These are phyloP conservation scores for Berkeleyomyces basicola DNA, from an alignment of 2,329 filamentous ascomycete species.

Conservation along the genomic window DNA sequence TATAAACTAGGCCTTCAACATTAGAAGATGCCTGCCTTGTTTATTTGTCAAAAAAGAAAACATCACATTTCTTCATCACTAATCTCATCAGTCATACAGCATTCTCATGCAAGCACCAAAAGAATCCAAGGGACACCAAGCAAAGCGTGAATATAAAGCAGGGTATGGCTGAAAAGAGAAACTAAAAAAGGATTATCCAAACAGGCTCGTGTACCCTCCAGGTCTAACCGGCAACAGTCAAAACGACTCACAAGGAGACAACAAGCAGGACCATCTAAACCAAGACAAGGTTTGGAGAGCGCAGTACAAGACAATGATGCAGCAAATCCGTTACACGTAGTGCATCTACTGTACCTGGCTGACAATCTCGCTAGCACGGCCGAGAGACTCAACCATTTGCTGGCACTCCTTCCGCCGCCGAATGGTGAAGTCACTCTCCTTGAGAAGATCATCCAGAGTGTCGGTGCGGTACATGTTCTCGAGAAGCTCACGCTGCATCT, in stretches of 20 bases:
- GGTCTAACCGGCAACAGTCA: neutral
- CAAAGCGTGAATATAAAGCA: neutral
- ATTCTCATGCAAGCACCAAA: neutral
- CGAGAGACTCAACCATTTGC: slow-evolving; percentile 93
- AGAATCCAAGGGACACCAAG: neutral
- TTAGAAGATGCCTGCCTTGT: too few species aligned
- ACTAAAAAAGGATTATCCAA: neutral
- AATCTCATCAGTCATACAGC: neutral
- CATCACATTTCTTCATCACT: neutral
- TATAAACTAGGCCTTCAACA: neutral
- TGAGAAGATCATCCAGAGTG: slow-evolving; percentile 83
- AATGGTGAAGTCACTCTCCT: slow-evolving; percentile 95
- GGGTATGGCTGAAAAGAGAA: neutral
- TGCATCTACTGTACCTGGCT: slow-evolving; percentile 48
- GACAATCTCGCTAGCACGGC: slow-evolving; percentile 88
- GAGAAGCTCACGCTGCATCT: slow-evolving; percentile 93
- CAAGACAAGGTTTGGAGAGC: neutral
- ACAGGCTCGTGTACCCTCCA: neutral
- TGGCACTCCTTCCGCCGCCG: slow-evolving; percentile 93
- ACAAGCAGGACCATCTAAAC: neutral
- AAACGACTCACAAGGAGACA: neutral
- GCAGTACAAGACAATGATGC: neutral
- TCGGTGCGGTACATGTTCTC: slow-evolving; percentile 93
- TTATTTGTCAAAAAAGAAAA: too few species aligned
- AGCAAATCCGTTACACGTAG: neutral